A percentile compares a stretch with the other conserved stretches of the same genome.
phyloP scores from a whole-genome alignment of 495 filamentous ascomycete genomes.

The Daldinia concentrica region DNA sequence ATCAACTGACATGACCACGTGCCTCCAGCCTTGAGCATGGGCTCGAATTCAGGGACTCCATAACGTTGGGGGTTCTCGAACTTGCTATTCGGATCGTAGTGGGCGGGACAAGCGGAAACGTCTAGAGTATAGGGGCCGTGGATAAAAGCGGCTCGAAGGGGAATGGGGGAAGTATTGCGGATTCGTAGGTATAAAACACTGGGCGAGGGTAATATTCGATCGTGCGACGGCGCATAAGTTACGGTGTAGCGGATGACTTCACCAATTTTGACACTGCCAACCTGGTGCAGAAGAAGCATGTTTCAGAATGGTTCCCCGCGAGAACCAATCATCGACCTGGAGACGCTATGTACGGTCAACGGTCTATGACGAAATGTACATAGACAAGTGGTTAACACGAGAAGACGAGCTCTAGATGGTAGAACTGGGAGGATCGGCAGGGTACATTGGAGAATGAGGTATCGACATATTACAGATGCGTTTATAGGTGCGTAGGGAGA shows the following conservation, averaged over 20 bases:
- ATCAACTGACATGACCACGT: constrained; percentile 80
- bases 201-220: constrained; percentile 87
- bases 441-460: background rate
- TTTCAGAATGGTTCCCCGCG: constrained; percentile 29
- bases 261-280: constrained; percentile 88
- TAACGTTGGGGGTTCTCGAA: constrained; percentile 67
- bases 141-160: constrained; percentile 91
- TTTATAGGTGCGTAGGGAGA: constrained; percentile 10
- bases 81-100: constrained; percentile 80
- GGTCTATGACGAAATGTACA: background rate
- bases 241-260: constrained; percentile 92
- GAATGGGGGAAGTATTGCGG: constrained; percentile 89
- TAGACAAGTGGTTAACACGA: background rate
- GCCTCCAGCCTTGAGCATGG: constrained; percentile 92
- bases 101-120: constrained; percentile 80
- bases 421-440: constrained; percentile 16
- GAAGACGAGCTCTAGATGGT: background rate
- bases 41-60: constrained; percentile 88
- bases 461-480: constrained; percentile 15
- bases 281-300: constrained; percentile 92
- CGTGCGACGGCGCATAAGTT: constrained; percentile 88
- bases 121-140: constrained; percentile 95
- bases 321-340: constrained; percentile 17
- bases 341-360: constrained; percentile 6
- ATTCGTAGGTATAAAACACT: constrained; percentile 80